These are phyloP conservation scores for Candida lessepsii DNA, from an alignment of 805 yeast species.

Conservation along the genomic window DNA sequence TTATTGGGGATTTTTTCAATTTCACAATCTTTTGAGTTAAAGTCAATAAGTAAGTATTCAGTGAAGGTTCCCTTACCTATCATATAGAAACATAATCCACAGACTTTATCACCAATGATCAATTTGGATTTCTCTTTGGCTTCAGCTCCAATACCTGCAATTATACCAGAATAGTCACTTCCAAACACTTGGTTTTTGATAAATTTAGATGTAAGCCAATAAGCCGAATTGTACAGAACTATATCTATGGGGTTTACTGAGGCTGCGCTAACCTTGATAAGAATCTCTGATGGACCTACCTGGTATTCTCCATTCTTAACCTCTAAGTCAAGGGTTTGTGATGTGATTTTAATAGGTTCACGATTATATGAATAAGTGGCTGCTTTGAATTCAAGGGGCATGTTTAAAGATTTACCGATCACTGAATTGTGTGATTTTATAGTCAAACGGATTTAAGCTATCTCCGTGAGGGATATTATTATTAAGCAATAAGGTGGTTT, in stretches of 20 bases:
- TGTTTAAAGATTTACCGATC: too few relatives aligned
- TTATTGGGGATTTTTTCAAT: slow-evolving; percentile 39
- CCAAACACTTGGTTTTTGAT: slow-evolving; percentile 22
- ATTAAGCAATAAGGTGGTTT: too few relatives aligned
- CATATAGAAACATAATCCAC: slow-evolving; percentile 21
- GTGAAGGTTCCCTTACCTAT: slow-evolving; percentile 39
- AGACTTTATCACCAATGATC: slow-evolving; percentile 28
- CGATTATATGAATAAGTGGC: not conserved
- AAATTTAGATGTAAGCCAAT: not conserved
- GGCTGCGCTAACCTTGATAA: not conserved
- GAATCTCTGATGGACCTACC: not conserved
- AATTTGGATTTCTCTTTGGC: slow-evolving; percentile 20
- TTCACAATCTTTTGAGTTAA: slow-evolving; percentile 12
- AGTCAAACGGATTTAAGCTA: too few relatives aligned
- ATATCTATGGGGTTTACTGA: not conserved
- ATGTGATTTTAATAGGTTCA: not conserved
- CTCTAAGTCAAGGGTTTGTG: not conserved
- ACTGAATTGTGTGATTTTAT: too few relatives aligned
- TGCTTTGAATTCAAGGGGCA: not conserved
- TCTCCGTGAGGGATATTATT: too few relatives aligned
- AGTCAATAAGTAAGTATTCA: slow-evolving; percentile 46
- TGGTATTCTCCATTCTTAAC: not conserved
- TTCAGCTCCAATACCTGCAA: slow-evolving; percentile 28
- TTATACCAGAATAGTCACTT: slow-evolving; percentile 32
- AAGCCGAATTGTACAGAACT: not conserved